These are phyloP conservation scores for Cutaneotrichosporon sp. DNA, from an alignment of 1,284 basidiomycete species.

Conservation along the genomic window DNA sequence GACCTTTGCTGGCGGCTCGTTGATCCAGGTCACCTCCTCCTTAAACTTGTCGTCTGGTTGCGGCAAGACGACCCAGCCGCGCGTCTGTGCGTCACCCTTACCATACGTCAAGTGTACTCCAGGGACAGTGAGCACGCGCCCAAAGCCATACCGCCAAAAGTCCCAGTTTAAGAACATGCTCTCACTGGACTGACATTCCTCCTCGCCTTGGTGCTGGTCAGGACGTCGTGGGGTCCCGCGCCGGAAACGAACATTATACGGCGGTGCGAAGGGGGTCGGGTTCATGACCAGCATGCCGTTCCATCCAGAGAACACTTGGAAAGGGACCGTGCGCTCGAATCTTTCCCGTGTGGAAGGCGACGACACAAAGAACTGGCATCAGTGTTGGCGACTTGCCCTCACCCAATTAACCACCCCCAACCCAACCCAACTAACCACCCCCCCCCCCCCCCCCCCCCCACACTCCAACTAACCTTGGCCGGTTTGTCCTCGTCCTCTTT, in stretches of 20 bases:
- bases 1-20: slow-evolving; percentile 33
- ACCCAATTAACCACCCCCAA: background rate
- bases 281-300: slow-evolving; percentile 58
- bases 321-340: slow-evolving; percentile 46
- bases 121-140: slow-evolving; percentile 47
- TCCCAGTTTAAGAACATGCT: slow-evolving; percentile 50
- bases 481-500: slow-evolving; percentile 47
- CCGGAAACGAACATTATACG: slow-evolving; percentile 47
- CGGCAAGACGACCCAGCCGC: slow-evolving; percentile 46
- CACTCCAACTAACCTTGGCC: slow-evolving; percentile 41
- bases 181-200: slow-evolving; percentile 51
- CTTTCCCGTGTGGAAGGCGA: slow-evolving; percentile 39
- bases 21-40: slow-evolving; percentile 38
- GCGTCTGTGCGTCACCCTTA: slow-evolving; percentile 44
- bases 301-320: slow-evolving; percentile 58
- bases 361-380: slow-evolving; percentile 43
- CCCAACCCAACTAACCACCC: background rate
- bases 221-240: slow-evolving; percentile 35
- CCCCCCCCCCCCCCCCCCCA: background rate
- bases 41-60: slow-evolving; percentile 17
- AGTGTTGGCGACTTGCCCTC: background rate
- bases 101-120: slow-evolving; percentile 49
- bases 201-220: slow-evolving; percentile 20
- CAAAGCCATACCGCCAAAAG: slow-evolving; percentile 53
- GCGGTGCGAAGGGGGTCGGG: slow-evolving; percentile 46